These are phyloP conservation scores for Artemisia annua DNA, from an alignment of 129 eudicot species.

Conservation along the genomic window DNA sequence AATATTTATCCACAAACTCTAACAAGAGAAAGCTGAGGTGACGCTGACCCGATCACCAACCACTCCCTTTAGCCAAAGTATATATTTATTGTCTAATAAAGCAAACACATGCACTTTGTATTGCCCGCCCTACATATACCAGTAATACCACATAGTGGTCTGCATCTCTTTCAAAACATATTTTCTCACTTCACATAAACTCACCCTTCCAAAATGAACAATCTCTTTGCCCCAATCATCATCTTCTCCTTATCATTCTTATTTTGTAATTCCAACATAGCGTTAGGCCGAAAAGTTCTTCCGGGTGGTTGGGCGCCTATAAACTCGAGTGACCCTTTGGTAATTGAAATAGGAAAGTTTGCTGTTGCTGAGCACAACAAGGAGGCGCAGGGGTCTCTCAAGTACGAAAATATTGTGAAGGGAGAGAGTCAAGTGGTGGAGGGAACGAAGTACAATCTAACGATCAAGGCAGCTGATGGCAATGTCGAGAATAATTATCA, in stretches of 20 bases:
- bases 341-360: conserved; percentile 20
- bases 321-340: conserved; percentile 8
- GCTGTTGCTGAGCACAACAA: conserved; percentile 31
- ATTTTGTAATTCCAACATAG: not conserved
- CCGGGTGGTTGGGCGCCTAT: conserved; percentile 21
- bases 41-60: too few species aligned
- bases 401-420: conserved; percentile 1
- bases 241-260: conserved; percentile 1
- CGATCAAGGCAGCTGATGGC: conserved; percentile 7
- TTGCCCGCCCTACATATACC: too few species aligned
- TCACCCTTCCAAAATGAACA: conserved; percentile 9
- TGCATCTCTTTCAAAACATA: too few species aligned
- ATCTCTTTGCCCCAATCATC: not conserved
- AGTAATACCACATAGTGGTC: too few species aligned
- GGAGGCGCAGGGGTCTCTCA: not conserved
- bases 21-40: too few species aligned
- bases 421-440: conserved; percentile 33
- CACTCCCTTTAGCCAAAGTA: too few species aligned
- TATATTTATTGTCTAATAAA: too few species aligned
- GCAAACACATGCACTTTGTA: too few species aligned
- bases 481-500: not conserved
- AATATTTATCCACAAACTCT: too few species aligned
- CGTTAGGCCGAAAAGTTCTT: not conserved
- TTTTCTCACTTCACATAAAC: too few species aligned
- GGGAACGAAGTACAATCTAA: conserved; percentile 24